Percentiles rank a stretch among this genome's conserved stretches.
These are phyloP conservation scores for Chlamydomonas incerta DNA, from an alignment of 139 green algal species.

Conservation along the genomic window DNA sequence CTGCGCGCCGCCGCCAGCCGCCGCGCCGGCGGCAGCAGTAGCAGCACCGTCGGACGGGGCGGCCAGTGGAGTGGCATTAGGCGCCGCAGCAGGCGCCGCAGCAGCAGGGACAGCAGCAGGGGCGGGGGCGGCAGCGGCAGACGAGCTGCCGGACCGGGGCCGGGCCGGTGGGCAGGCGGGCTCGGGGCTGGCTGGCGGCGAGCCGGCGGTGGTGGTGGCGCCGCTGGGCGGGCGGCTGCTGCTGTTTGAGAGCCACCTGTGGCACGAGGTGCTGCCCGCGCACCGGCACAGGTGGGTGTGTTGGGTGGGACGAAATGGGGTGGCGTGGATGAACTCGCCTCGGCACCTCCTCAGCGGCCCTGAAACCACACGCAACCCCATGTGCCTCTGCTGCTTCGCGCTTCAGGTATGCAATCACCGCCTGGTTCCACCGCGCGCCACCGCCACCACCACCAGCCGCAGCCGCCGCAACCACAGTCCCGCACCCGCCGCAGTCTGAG, in stretches of 20 bases:
- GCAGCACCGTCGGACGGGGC: neutral
- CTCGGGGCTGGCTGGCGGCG: constrained; percentile 6
- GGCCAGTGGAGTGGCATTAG: no score
- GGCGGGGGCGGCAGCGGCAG: no score
- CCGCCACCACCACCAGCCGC: neutral
- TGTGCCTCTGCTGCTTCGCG: neutral
- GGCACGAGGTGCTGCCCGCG: constrained; percentile 80
- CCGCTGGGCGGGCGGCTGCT: constrained; percentile 71
- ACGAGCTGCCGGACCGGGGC: no score
- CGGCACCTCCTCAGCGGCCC: no score
- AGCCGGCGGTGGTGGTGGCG: constrained; percentile 58
- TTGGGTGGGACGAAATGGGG: no score
- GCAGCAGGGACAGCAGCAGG: no score
- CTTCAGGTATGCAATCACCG: constrained; percentile 68
- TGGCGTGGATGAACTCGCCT: no score
- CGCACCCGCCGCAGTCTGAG: neutral
- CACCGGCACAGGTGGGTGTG: constrained; percentile 51
- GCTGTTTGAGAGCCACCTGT: constrained; percentile 72
- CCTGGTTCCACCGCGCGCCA: constrained; percentile 71
- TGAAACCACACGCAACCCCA: no score
- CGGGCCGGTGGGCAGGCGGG: neutral
- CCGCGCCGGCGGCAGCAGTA: neutral
- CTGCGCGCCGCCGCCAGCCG: neutral
- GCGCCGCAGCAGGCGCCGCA: no score
- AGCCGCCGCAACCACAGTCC: neutral